Evolutionary conservation across 2,329 filamentous ascomycete genomes (phyloP), one percentile per base, ranked within the genome.

Genomic region (Xylogone sp.): DNA sequence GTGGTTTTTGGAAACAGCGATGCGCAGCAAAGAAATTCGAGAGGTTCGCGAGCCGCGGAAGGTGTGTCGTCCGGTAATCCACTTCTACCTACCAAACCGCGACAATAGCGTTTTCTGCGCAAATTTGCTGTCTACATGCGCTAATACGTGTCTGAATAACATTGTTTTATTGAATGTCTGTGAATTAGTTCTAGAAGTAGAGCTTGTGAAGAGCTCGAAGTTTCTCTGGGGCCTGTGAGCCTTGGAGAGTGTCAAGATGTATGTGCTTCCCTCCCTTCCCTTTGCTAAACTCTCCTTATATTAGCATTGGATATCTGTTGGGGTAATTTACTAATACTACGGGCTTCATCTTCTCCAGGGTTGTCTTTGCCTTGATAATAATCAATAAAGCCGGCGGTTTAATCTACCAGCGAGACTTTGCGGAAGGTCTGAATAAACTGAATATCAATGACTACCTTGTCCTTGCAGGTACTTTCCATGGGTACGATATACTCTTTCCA

Each of bases 351-450:
- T 19, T 22, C 39, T 34, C 9, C 34, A 97, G 92, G 94, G 89
- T 91, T 59, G 88, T 99, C 69, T 94, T 95, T 71, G 86, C 92
- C 53, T 86, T 99, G 66, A 91, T 97, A 69, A 87, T 99, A 69
- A 96, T 99, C 77, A 97, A 97, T 79, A 99, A 99, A 80, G 92
- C 94, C 58, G 94, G 92, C 54, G 94, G 94, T 63, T 81, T 99
- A 49, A 86, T 99, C 71, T 99, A 96, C 78, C 93, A 97, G 73
- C 90, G 91, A 62, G 89, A 90, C 66, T 97, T 99, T 70, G 86
- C 92, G 64, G 84, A 93, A 43, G 88, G 82, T 44, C 81, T 99
- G 53, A 88, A 89, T 69, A 90, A 93, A 68, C 85, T 99, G 62
- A 89, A 83, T 60, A 93, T 90, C 61, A 99, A 99, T 69, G 94